Base-by-base conservation (phyloP, 345 rosid genomes). In the Salix dunnii region DNA sequence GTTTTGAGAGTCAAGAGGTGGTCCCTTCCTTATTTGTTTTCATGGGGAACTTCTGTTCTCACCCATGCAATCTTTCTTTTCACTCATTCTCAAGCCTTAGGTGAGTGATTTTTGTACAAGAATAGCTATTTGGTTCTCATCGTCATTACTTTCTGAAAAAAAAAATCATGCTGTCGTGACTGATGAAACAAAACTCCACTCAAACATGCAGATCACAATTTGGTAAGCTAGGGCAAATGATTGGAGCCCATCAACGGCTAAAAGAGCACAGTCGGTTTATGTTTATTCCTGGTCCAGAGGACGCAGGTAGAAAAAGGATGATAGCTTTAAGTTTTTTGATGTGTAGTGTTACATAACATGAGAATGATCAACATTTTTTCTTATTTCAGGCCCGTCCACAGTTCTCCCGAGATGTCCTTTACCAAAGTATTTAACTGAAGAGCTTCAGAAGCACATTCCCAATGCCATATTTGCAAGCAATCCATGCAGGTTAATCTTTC, bases 21-120 rank as follows among this genome's bases (percentile, higher is more conserved):
- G 94, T 91, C 79, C 99, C 98, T 68, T 91, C 98, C 43, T 87
- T 96, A 67, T 93, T 96, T 87, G 97, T 96, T 68, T 92, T 96
- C 78, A 93, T 96, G 99, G 98, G 98, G 36, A 89, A 96, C 68
- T 92, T 93, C 74, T 92, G 91, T 80, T 93, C 95, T 75, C 88
- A 27, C 77, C 94, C 97, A 25, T 96, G 94, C 86, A 92, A 90
- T 82, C 88, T 92, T 76, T 77, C 96, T 36, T 96, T 89, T 77
- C 86, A 87, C 84, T 91, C 98, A 35, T 93, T 86, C 76, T 85
- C 91, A 78, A 88, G 74, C 84, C 93, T 92, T 68, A 93, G 95
- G 99, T 96, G 78, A 81, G 85, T 35, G 43, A 55, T 72, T 63
- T 31, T 70, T 74, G 51, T 74, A 67, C 20, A 55, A 43, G 42